A percentile compares a stretch with the other conserved stretches of the same genome.
Conservation (phyloP, 2,329 filamentous ascomycete genomes). For the Cytospora piceicola region DNA sequence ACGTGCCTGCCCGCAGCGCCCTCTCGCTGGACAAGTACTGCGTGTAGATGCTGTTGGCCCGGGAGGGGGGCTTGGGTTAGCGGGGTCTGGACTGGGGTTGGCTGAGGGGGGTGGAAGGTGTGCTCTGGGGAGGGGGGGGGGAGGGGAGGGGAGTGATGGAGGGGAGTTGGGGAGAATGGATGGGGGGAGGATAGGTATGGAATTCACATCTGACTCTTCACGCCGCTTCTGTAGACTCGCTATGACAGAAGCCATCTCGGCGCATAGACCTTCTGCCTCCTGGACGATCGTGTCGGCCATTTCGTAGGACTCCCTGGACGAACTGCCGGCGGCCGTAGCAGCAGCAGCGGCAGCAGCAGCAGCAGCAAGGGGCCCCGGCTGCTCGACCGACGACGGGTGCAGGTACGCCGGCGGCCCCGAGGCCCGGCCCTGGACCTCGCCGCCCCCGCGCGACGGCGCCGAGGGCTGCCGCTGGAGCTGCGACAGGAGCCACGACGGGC, state of each 20-base stretch:
- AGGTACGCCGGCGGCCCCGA: slow-evolving; percentile 7
- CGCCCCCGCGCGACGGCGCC: neutral
- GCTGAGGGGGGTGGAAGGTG: neutral
- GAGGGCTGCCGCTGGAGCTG: slow-evolving; percentile 25
- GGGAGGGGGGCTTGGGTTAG: slow-evolving; percentile 34
- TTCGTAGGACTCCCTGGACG: slow-evolving; percentile 31
- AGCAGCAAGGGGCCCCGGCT: slow-evolving; percentile 23
- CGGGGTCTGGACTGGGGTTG: neutral
- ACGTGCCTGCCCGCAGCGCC: slow-evolving; percentile 62
- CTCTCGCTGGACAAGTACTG: slow-evolving; percentile 60
- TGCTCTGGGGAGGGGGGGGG: neutral
- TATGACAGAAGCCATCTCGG: slow-evolving; percentile 54
- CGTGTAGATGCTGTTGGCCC: slow-evolving; percentile 59
- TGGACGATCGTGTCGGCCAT: slow-evolving; percentile 35
- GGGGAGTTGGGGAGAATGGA: slow-evolving; percentile 7
- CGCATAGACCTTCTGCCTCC: slow-evolving; percentile 50
- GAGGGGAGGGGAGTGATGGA: neutral
- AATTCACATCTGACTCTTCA: slow-evolving; percentile 59
- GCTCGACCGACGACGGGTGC: slow-evolving; percentile 10
- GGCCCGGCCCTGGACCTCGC: neutral
- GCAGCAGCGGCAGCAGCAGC: neutral
- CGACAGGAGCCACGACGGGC: slow-evolving; percentile 29
- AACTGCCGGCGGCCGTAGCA: slow-evolving; percentile 2
- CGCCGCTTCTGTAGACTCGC: slow-evolving; percentile 57
- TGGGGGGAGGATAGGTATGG: slow-evolving; percentile 38